Evolutionary conservation across 2,329 filamentous ascomycete species (phyloP).

Genomic region (Leptodontidium sp.): DNA sequence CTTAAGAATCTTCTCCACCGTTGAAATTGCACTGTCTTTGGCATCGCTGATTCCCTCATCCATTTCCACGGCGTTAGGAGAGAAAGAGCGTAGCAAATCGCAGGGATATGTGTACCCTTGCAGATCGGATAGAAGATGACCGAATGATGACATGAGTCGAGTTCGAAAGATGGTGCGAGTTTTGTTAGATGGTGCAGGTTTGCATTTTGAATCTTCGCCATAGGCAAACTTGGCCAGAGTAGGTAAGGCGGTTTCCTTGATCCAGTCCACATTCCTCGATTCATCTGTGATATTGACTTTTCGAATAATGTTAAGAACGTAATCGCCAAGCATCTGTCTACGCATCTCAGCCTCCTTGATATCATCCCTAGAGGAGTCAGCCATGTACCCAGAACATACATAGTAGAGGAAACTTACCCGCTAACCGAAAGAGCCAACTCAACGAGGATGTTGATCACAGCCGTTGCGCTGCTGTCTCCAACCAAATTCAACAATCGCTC

Average conservation of each 20-base stretch:
- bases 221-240: slow-evolving; percentile 63
- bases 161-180: slow-evolving; percentile 63
- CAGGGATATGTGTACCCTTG: slow-evolving; percentile 57
- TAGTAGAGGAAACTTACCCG: slow-evolving; percentile 42
- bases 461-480: slow-evolving; percentile 43
- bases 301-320: slow-evolving; percentile 44
- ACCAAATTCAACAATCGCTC: slow-evolving; percentile 59
- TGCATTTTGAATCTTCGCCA: slow-evolving; percentile 51
- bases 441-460: slow-evolving; percentile 58
- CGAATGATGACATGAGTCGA: slow-evolving; percentile 65
- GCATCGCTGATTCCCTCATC: slow-evolving; percentile 62
- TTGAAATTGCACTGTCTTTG: slow-evolving; percentile 59
- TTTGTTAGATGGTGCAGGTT: slow-evolving; percentile 58
- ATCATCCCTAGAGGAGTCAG: slow-evolving; percentile 29
- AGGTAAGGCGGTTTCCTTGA: slow-evolving; percentile 40
- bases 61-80: slow-evolving; percentile 57
- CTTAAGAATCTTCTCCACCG: slow-evolving; percentile 62
- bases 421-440: slow-evolving; percentile 52
- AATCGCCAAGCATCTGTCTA: slow-evolving; percentile 46
- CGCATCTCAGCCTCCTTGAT: slow-evolving; percentile 43
- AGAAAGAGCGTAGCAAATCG: slow-evolving; percentile 38
- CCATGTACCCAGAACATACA: slow-evolving; percentile 26
- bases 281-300: slow-evolving; percentile 38
- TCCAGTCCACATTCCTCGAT: slow-evolving; percentile 36
- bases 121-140: slow-evolving; percentile 62